Evolutionary conservation across 208 protist species (phyloP).

Genomic region (Trichomonas vaginalis): DNA sequence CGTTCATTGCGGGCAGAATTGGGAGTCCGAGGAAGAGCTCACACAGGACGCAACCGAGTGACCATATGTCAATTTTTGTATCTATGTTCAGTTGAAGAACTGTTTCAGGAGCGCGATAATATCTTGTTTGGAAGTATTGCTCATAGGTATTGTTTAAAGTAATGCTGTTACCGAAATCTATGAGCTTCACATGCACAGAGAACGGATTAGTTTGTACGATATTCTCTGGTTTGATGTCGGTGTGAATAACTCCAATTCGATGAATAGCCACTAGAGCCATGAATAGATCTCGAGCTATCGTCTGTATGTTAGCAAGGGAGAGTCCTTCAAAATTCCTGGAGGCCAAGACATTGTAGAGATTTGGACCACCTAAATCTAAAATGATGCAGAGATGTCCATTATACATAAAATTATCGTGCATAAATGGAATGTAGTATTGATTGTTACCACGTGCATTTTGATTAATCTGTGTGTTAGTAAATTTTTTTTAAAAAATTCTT

Average conservation of each 20-base stretch:
- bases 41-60: not conserved
- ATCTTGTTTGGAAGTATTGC: not conserved
- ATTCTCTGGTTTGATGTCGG: slow-evolving; percentile 9
- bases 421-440: not conserved
- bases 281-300: not conserved
- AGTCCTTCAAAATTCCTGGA: not conserved
- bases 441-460: not conserved
- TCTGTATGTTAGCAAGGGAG: not conserved
- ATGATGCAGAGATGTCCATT: not conserved
- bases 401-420: not conserved
- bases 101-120: not conserved
- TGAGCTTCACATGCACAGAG: not conserved
- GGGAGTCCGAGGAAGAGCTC: not conserved
- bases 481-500: not conserved
- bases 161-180: not conserved
- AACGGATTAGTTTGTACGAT: not conserved
- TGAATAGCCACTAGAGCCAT: not conserved
- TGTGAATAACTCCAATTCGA: not conserved
- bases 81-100: not conserved
- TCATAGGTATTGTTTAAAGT: not conserved
- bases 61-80: not conserved
- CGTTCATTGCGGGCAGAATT: not conserved
- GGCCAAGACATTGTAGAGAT: not conserved
- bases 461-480: not conserved
- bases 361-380: not conserved